phyloP scores from a whole-genome alignment of 2,329 filamentous ascomycete species.

The Xylaria sp. region DNA sequence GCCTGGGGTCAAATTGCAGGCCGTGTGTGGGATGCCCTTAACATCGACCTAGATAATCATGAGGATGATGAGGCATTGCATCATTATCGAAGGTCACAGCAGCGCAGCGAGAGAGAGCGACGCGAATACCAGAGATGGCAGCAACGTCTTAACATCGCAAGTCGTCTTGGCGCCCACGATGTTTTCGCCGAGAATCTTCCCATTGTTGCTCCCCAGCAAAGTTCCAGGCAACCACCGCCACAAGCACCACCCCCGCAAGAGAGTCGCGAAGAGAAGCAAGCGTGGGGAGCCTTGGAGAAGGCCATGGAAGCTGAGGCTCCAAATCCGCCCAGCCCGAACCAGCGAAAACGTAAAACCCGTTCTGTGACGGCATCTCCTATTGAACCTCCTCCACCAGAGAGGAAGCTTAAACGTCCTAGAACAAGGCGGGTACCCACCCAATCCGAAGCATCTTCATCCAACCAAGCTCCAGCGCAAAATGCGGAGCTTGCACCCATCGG shows the following conservation, averaged over 20 bases:
- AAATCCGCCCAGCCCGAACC: constrained; percentile 54
- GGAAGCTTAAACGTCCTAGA: constrained; percentile 87
- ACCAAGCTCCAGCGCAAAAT: constrained; percentile 37
- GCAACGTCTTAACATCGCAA: constrained; percentile 82
- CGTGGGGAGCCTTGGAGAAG: constrained; percentile 92
- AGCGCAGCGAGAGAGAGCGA: constrained; percentile 61
- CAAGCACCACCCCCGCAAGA: constrained; percentile 69
- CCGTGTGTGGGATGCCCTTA: constrained; percentile 72
- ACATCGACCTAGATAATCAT: constrained; percentile 85
- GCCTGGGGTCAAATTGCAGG: constrained; percentile 77
- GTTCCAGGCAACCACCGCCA: constrained; percentile 65
- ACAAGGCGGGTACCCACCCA: constrained; percentile 72
- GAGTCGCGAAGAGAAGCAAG: constrained; percentile 80
- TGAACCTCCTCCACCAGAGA: constrained; percentile 75
- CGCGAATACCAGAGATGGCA: constrained; percentile 80
- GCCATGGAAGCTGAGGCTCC: constrained; percentile 75
- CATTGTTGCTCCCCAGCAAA: constrained; percentile 67
- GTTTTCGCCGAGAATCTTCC: constrained; percentile 73
- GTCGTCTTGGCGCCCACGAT: constrained; percentile 78
- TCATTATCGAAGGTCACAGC: constrained; percentile 64
- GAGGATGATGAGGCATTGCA: constrained; percentile 75
- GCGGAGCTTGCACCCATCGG: constrained; percentile 34
- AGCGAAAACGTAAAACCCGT: constrained; percentile 77
- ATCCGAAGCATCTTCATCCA: constrained; percentile 58
- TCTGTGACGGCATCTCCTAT: constrained; percentile 77